Evolutionary conservation across 2,329 filamentous ascomycete species (phyloP).

Genomic region (Bimuria novae-zelandiae): DNA sequence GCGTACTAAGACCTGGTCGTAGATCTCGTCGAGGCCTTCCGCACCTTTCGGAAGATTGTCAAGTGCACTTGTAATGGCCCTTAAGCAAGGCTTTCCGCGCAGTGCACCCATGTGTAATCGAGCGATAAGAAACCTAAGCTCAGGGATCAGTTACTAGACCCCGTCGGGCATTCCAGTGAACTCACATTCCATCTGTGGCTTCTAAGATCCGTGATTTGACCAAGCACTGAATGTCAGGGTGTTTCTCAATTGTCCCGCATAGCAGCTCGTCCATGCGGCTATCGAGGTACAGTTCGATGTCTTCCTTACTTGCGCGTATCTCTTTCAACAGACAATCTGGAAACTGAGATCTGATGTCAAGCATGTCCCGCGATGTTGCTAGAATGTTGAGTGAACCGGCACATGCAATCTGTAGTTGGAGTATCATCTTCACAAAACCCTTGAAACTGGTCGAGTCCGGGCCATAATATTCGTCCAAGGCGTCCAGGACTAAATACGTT

Average conservation of each 20-base stretch:
- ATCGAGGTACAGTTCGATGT: not conserved
- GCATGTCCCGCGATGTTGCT: not conserved
- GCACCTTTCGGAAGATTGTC: slow-evolving; percentile 1
- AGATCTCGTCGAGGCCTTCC: slow-evolving; percentile 1
- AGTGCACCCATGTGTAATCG: not conserved
- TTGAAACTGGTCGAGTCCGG: not conserved
- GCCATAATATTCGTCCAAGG: slow-evolving; percentile 35
- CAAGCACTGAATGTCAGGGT: not conserved
- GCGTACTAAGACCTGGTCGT: slow-evolving; percentile 2
- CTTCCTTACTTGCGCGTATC: not conserved
- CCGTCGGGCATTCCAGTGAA: not conserved
- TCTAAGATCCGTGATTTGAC: not conserved
- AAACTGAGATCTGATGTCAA: slow-evolving; percentile 3
- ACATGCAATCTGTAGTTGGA: not conserved
- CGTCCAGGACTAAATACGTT: slow-evolving; percentile 29
- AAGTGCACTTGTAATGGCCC: not conserved
- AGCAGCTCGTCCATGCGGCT: slow-evolving; percentile 1
- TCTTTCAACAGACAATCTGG: not conserved
- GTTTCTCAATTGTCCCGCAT: not conserved
- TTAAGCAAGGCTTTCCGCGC: not conserved
- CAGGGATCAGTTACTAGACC: not conserved
- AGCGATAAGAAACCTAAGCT: not conserved
- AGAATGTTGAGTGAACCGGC: not conserved
- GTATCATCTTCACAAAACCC: not conserved
- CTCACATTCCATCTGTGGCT: not conserved